phyloP scores from a whole-genome alignment of 2,329 filamentous ascomycete species.

The Fusarium agapanthi region DNA sequence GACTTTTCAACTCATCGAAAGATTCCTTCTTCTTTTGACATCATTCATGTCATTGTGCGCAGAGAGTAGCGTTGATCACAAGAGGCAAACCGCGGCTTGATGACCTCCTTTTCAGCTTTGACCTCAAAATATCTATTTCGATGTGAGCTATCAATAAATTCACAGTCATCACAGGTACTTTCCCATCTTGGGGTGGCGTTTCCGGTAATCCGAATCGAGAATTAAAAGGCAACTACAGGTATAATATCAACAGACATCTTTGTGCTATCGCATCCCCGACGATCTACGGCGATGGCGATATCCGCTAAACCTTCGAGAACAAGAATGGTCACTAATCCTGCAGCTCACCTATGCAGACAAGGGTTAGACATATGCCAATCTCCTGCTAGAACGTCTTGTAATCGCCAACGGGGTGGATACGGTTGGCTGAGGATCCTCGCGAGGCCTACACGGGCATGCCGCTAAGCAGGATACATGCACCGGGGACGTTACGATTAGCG shows the following conservation, averaged over 20 bases:
- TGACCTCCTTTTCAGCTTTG: neutral
- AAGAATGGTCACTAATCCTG: neutral
- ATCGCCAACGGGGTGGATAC: slow-evolving; percentile 20
- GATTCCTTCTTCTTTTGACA: no score
- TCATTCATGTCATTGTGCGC: neutral
- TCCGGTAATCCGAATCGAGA: rapidly evolving
- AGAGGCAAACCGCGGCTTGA: rapidly evolving
- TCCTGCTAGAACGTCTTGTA: neutral
- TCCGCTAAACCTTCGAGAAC: neutral
- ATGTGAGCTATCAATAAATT: no score
- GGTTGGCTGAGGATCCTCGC: slow-evolving; percentile 7
- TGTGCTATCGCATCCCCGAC: neutral
- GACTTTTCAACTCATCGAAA: no score
- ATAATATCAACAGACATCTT: neutral
- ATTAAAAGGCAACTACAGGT: neutral
- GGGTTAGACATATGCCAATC: neutral
- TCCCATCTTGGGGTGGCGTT: neutral
- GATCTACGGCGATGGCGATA: neutral
- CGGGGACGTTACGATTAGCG: slow-evolving; percentile 11
- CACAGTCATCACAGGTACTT: rapidly evolving
- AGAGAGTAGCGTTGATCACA: rapidly evolving
- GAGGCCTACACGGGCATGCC: neutral
- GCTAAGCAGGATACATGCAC: slow-evolving; percentile 7
- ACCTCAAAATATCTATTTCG: neutral
- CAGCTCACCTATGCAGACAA: neutral